Evolutionary conservation across 495 filamentous ascomycete genomes (phyloP).

Genomic region (Aspergillus avenaceus): DNA sequence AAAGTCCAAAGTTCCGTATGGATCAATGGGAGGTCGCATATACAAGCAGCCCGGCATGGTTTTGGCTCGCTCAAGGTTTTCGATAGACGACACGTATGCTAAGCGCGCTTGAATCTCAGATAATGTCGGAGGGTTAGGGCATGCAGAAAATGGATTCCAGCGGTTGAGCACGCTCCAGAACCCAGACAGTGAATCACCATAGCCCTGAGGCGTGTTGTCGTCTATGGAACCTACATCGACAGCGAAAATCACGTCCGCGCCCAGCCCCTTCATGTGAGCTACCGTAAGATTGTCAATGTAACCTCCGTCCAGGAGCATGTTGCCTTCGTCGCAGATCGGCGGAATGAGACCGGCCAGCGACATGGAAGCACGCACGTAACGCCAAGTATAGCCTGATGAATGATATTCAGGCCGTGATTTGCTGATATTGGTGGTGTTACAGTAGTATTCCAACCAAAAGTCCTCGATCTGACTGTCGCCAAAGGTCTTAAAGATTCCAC

Average conservation of each 20-base stretch:
- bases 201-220: conserved; percentile 83
- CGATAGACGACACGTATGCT: conserved; percentile 89
- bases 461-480: conserved; percentile 96
- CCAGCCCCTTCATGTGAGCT: conserved; percentile 91
- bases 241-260: conserved; percentile 90
- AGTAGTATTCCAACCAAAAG: conserved; percentile 98
- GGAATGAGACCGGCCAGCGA: conserved; percentile 88
- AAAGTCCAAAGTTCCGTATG: conserved; percentile 93
- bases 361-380: conserved; percentile 95
- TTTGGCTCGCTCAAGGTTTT: conserved; percentile 92
- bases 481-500: conserved; percentile 98
- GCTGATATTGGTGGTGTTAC: conserved; percentile 97
- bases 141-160: conserved; percentile 90
- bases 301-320: conserved; percentile 92
- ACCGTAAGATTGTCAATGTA: conserved; percentile 98
- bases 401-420: conserved; percentile 86
- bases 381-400: conserved; percentile 92
- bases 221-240: conserved; percentile 90
- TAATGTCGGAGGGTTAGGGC: conserved; percentile 87
- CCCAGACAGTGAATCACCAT: conserved; percentile 91
- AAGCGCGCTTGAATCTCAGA: conserved; percentile 93
- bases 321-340: conserved; percentile 92
- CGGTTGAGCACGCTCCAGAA: conserved; percentile 90
- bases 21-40: conserved; percentile 91
- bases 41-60: conserved; percentile 82